Evolutionary conservation across 148 eudicot species (phyloP).

Genomic region (Agrostemma githago): DNA sequence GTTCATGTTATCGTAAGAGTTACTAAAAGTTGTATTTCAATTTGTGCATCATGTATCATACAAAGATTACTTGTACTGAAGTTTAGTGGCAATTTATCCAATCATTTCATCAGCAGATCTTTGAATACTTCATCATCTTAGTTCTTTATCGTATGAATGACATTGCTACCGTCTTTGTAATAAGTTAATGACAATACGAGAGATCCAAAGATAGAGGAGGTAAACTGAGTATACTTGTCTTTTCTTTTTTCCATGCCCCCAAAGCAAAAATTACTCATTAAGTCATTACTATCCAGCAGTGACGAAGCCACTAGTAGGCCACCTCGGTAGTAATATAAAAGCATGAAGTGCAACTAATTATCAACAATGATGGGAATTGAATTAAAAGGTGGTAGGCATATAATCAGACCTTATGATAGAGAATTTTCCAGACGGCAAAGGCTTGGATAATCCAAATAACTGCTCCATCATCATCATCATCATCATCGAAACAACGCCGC

Average conservation of each 20-base stretch:
- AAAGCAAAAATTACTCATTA: too few species aligned
- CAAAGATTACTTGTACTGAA: constrained; percentile 12
- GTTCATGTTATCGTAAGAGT: constrained; percentile 17
- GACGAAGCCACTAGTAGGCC: too few species aligned
- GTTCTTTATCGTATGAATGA: neutral
- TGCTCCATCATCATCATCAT: constrained; percentile 91
- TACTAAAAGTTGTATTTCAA: constrained; percentile 13
- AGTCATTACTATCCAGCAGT: too few species aligned
- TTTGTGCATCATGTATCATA: constrained; percentile 23
- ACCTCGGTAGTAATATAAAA: too few species aligned
- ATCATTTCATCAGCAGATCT: neutral
- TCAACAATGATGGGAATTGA: too few species aligned
- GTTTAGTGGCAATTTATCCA: neutral
- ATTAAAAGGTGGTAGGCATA: too few species aligned
- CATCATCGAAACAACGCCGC: constrained; percentile 29
- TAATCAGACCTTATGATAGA: constrained; percentile 69
- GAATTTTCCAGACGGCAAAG: constrained; percentile 88
- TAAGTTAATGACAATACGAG: neutral
- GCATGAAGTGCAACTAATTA: too few species aligned
- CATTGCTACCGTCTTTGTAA: neutral
- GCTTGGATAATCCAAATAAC: constrained; percentile 87
- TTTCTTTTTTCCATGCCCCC: too few species aligned
- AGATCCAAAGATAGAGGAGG: neutral
- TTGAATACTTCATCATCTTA: neutral
- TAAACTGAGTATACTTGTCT: neutral